A percentile compares a stretch with the other conserved stretches of the same genome.
Conservation (phyloP, 208 protist species). For the Trypanosomatidae sp. region DNA sequence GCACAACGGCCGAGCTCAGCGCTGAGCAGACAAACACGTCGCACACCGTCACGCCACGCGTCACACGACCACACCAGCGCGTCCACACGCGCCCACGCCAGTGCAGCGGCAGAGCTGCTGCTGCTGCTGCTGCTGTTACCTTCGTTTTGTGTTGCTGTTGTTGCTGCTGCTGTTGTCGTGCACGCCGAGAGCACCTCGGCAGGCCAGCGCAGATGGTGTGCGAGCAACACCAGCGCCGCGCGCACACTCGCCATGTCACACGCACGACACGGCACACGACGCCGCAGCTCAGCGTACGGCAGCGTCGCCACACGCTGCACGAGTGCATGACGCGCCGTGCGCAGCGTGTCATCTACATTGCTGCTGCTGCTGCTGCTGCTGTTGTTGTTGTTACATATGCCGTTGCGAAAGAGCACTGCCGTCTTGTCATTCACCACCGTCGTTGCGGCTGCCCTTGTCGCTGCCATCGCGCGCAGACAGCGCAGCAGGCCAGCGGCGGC, state of each 20-base stretch:
- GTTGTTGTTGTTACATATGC: neutral
- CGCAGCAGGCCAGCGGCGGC: neutral
- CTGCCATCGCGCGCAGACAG: neutral
- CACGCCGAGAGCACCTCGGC: conserved; percentile 5
- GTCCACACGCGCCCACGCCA: conserved; percentile 47
- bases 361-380: neutral
- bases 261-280: conserved; percentile 35
- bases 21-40: too few species aligned
- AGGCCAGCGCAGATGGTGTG: conserved; percentile 15
- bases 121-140: too few species aligned
- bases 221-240: conserved; percentile 31
- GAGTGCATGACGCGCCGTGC: neutral
- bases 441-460: neutral
- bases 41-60: too few species aligned
- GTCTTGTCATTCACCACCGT: neutral
- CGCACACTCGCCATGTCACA: conserved; percentile 32
- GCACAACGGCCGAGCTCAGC: too few species aligned
- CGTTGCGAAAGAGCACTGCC: neutral
- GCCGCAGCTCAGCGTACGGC: conserved; percentile 10
- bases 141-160: too few species aligned
- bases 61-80: conserved; percentile 38
- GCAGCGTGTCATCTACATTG: neutral
- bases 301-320: neutral
- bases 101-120: too few species aligned
- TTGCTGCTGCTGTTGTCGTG: too few species aligned